phyloP scores from a whole-genome alignment of 2,329 filamentous ascomycete species.

The Scopulariopsis brevicaulis region DNA sequence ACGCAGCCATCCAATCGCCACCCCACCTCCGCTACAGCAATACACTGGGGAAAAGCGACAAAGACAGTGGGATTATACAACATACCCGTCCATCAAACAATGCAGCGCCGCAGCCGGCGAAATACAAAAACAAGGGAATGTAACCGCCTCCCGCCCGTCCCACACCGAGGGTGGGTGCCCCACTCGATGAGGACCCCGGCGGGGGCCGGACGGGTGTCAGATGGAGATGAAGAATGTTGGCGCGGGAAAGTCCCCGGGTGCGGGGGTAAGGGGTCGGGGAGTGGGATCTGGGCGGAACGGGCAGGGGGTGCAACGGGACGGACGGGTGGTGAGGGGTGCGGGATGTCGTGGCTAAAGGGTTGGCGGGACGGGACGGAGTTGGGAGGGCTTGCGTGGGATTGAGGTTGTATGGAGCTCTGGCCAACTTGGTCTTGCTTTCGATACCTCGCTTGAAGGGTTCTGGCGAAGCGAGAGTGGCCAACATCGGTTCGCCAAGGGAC shows the following conservation, averaged over 20 bases:
- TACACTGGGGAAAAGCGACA: background rate
- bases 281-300: background rate
- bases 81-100: background rate
- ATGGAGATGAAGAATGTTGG: background rate
- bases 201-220: background rate
- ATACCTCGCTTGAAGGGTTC: background rate
- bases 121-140: background rate
- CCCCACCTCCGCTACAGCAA: no score
- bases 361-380: background rate
- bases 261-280: background rate
- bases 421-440: background rate
- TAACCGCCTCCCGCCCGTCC: background rate
- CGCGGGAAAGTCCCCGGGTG: background rate
- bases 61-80: background rate
- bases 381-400: background rate
- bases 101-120: background rate
- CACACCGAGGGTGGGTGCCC: background rate
- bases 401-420: background rate
- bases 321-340: background rate
- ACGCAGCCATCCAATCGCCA: no score
- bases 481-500: background rate
- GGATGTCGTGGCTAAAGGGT: background rate
- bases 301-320: background rate
- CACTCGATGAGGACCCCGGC: background rate
- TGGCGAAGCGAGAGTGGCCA: background rate